Conservation (phyloP, 139 green algal species). For the Chlorella sp. region DNA sequence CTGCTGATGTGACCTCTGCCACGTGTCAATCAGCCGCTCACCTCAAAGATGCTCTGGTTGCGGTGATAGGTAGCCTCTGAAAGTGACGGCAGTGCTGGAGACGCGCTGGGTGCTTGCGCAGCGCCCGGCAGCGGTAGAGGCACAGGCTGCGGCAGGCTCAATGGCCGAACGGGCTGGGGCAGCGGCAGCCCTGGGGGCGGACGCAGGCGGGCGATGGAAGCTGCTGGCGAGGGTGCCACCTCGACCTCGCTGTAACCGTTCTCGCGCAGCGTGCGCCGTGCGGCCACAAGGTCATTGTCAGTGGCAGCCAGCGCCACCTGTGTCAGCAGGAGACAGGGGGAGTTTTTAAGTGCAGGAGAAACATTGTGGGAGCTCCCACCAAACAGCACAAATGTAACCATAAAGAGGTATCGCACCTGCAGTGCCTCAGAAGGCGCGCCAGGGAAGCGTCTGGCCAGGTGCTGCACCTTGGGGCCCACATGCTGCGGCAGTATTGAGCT, state of each 20-base stretch:
- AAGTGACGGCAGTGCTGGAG: neutral
- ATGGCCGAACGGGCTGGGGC: neutral
- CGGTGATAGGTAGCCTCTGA: slow-evolving; percentile 15
- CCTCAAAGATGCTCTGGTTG: slow-evolving; percentile 29
- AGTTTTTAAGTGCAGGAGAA: neutral
- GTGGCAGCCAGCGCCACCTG: slow-evolving; percentile 3
- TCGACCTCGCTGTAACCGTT: slow-evolving; percentile 2
- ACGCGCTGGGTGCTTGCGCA: neutral
- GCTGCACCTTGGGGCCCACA: slow-evolving; percentile 18
- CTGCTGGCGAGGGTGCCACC: neutral
- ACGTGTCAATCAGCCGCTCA: neutral
- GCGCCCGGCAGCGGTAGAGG: neutral
- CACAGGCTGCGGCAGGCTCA: neutral
- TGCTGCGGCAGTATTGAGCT: neutral
- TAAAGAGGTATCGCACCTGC: too few relatives aligned
- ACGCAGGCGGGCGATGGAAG: too few relatives aligned
- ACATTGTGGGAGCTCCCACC: neutral
- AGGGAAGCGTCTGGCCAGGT: slow-evolving; percentile 23
- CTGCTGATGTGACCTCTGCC: too few relatives aligned
- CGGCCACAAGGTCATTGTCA: neutral
- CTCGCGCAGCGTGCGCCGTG: slow-evolving; percentile 12
- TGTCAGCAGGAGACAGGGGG: neutral
- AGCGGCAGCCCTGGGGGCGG: neutral
- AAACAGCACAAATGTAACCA: too few relatives aligned
- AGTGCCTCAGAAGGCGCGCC: neutral